Base-by-base conservation (phyloP, 345 rosid genomes). In the Rhodamnia rubescens region DNA sequence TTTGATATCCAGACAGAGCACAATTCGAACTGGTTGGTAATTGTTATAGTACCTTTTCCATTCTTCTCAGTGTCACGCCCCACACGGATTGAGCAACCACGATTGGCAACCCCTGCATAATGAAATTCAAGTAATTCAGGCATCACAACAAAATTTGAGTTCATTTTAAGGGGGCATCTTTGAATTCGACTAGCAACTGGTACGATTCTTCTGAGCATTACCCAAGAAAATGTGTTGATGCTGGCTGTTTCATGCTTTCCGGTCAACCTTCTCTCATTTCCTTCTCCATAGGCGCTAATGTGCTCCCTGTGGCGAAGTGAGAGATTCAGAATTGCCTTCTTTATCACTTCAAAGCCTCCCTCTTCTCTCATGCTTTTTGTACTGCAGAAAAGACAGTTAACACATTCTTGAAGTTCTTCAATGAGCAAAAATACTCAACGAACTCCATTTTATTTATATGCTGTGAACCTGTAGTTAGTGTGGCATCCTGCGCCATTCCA, bases 401-500 rank as follows among this genome's bases (percentile, higher is more conserved):
- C 22, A 18, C 47, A 69, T 6, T 9, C 44, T 69, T 2, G 10
- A 69, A 18, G 44, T 69, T 6, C 78, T 69, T 18, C 75, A 32
- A n/a, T 20, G n/a, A 40, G 36, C 58, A 52, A 82, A 51, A 51
- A 36, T 15, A 82, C 84, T 27, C 6, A 47, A 47, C 49, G 2
- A 69, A 69, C 47, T 69, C 11, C 78, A 69, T 69, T 1, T 36
- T 69, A 69, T 24, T 36, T 69, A 24, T 69, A 69, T 69, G 78
- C 26, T 4, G 26, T 69, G 78, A 86, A 90, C 96, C 98, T 97
- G 93, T 88, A 97, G 80, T 96, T 97, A 88, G 98, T 95, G 91
- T 97, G 99, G 89, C 98, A 97, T 87, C 99, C 99, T 74, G 99
- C 99, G 87, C 99, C 99, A 44, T 97, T 97, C 99, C 98, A 95